These are phyloP conservation scores for Neurospora terricola DNA, from an alignment of 495 filamentous ascomycete genomes.

Conservation along the genomic window DNA sequence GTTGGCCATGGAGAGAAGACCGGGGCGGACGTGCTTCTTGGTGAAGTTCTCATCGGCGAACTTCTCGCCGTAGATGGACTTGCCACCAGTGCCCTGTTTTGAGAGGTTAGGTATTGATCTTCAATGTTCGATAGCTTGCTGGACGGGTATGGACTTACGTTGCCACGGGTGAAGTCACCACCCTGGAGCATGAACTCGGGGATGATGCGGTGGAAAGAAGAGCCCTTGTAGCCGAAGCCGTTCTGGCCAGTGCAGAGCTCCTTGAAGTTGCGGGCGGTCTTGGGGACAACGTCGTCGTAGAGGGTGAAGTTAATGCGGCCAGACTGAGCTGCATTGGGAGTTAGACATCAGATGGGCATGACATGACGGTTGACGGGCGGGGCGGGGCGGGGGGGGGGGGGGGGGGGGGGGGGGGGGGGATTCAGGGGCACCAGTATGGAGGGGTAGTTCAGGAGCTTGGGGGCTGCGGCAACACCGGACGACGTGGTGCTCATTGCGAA, in stretches of 20 bases:
- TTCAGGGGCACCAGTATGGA: neutral
- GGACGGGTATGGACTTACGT: constrained; percentile 46
- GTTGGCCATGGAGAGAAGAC: constrained; percentile 76
- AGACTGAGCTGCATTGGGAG: constrained; percentile 46
- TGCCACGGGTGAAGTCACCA: constrained; percentile 96
- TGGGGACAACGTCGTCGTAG: constrained; percentile 78
- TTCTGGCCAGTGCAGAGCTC: constrained; percentile 89
- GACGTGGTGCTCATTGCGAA: neutral
- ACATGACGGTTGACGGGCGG: neutral
- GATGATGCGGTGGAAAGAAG: constrained; percentile 92
- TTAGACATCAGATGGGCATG: constrained; percentile 7
- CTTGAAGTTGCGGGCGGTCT: constrained; percentile 89
- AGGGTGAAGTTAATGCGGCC: constrained; percentile 87
- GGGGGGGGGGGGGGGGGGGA: neutral
- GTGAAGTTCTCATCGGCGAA: constrained; percentile 75
- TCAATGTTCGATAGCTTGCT: neutral
- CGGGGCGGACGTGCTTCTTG: constrained; percentile 50
- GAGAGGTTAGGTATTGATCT: constrained; percentile 3
- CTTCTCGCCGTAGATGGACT: constrained; percentile 83
- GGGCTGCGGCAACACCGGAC: neutral
- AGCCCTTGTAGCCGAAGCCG: constrained; percentile 74
- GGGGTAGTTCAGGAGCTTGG: neutral
- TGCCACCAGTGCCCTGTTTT: constrained; percentile 66
- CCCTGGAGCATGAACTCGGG: constrained; percentile 98
- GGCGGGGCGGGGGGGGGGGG: neutral